phyloP scores from a whole-genome alignment of 2,329 filamentous ascomycete species.

The Microdochium bolleyi region DNA sequence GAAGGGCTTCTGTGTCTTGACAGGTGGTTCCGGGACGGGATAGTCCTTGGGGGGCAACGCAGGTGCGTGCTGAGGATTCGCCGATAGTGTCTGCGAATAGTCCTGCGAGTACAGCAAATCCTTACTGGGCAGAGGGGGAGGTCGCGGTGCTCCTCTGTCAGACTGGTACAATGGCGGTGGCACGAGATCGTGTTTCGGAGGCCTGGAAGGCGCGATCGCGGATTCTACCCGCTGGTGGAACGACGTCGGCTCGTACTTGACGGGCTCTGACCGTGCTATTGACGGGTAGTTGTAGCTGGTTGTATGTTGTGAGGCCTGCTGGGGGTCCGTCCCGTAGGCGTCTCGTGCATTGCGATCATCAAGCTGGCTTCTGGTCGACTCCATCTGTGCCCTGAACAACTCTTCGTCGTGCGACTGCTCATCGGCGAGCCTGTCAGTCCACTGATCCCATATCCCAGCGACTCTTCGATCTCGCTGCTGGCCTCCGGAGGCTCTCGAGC shows the following conservation, averaged over 20 bases:
- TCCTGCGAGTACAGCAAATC: slow-evolving; percentile 10
- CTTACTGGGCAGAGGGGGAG: slow-evolving; percentile 18
- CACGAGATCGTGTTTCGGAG: slow-evolving; percentile 24
- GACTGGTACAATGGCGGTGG: not conserved
- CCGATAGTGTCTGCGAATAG: not conserved
- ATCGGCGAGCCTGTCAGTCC: slow-evolving; percentile 23
- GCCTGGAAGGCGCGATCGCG: slow-evolving; percentile 24
- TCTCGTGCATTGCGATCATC: slow-evolving; percentile 19
- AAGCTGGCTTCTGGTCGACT: slow-evolving; percentile 38
- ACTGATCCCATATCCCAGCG: slow-evolving; percentile 34
- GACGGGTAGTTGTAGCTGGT: slow-evolving; percentile 47
- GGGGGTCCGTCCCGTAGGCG: slow-evolving; percentile 10
- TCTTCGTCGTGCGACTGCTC: slow-evolving; percentile 28
- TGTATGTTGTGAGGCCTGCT: slow-evolving; percentile 4
- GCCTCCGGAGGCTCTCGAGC: slow-evolving; percentile 45
- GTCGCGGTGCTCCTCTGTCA: slow-evolving; percentile 2
- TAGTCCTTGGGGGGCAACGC: slow-evolving; percentile 21
- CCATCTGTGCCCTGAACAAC: slow-evolving; percentile 42
- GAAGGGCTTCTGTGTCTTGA: slow-evolving; percentile 46
- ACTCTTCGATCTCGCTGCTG: slow-evolving; percentile 47
- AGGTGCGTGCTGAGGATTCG: slow-evolving; percentile 3
- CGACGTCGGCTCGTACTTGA: slow-evolving; percentile 28
- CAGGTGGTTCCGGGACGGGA: slow-evolving; percentile 10
- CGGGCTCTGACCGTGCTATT: slow-evolving; percentile 41
- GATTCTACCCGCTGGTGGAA: slow-evolving; percentile 8